These are phyloP conservation scores for Chalciporus piperatus DNA, from an alignment of 768 basidiomycete species.

Conservation along the genomic window DNA sequence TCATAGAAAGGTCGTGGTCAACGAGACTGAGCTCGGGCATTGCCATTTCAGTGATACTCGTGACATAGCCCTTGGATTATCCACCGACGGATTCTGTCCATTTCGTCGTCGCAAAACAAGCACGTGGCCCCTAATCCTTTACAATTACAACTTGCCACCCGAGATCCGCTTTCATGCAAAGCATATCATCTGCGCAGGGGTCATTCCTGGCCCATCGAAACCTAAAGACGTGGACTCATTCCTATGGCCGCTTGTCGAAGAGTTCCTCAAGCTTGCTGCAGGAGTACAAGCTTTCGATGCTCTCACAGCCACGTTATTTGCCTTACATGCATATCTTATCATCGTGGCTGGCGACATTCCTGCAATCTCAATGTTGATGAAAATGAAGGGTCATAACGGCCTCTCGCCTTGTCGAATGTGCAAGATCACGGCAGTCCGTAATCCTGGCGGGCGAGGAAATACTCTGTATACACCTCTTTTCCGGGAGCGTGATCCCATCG, in stretches of 20 bases:
- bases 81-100: too few species aligned
- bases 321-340: background rate
- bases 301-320: background rate
- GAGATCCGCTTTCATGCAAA: too few species aligned
- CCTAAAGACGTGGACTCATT: constrained; percentile 16
- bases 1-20: too few species aligned
- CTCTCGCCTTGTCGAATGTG: constrained; percentile 20
- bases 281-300: background rate
- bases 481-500: too few species aligned
- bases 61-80: too few species aligned
- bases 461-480: too few species aligned
- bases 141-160: constrained; percentile 43
- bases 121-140: constrained; percentile 44
- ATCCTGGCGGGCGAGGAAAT: too few species aligned
- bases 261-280: background rate
- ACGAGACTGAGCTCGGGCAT: too few species aligned
- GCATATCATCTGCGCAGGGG: too few species aligned
- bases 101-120: background rate
- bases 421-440: constrained; percentile 5
- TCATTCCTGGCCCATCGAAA: too few species aligned
- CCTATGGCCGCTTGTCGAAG: background rate
- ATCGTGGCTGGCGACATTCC: background rate
- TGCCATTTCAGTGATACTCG: too few species aligned
- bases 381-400: background rate
- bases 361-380: background rate